Conservation (phyloP, 2,329 filamentous ascomycete genomes). For the Fusarium illudens region DNA sequence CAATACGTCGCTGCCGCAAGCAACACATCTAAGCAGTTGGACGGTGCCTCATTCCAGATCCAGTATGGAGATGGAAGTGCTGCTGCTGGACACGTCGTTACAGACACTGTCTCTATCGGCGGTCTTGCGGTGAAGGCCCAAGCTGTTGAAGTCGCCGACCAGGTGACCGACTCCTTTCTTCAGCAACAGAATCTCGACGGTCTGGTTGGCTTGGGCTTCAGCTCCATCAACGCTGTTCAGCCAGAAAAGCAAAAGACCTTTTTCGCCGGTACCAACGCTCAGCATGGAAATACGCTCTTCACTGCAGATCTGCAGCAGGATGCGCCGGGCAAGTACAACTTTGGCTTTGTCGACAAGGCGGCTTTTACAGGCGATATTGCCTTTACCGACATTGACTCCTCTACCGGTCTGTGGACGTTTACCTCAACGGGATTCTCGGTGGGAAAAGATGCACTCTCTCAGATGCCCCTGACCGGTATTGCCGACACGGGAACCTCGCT, state of each 20-base stretch:
- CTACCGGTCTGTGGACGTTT: slow-evolving; percentile 72
- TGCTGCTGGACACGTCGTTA: slow-evolving; percentile 54
- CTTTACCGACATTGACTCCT: slow-evolving; percentile 68
- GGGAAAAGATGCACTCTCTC: slow-evolving; percentile 38
- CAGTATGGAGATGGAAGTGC: slow-evolving; percentile 56
- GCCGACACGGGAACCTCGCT: slow-evolving; percentile 72
- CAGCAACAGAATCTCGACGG: slow-evolving; percentile 52
- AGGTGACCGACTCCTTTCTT: slow-evolving; percentile 52
- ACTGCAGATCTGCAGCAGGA: slow-evolving; percentile 72
- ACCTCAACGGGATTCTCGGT: slow-evolving; percentile 36
- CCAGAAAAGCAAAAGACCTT: slow-evolving; percentile 55
- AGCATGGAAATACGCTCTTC: slow-evolving; percentile 58
- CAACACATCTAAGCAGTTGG: slow-evolving; percentile 49
- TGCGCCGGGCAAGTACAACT: slow-evolving; percentile 71
- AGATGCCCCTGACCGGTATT: slow-evolving; percentile 51
- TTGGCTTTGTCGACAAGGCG: slow-evolving; percentile 71
- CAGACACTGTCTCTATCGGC: slow-evolving; percentile 54
- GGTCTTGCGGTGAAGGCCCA: slow-evolving; percentile 52
- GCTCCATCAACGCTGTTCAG: slow-evolving; percentile 52
- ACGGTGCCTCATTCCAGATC: slow-evolving; percentile 53
- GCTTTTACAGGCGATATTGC: slow-evolving; percentile 70
- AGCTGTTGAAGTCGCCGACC: slow-evolving; percentile 54
- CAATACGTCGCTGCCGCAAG: slow-evolving; percentile 51
- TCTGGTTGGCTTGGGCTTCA: slow-evolving; percentile 55
- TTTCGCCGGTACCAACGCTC: slow-evolving; percentile 45